These are phyloP conservation scores for Turritis glabra DNA, from an alignment of 345 rosid genomes.

Conservation along the genomic window DNA sequence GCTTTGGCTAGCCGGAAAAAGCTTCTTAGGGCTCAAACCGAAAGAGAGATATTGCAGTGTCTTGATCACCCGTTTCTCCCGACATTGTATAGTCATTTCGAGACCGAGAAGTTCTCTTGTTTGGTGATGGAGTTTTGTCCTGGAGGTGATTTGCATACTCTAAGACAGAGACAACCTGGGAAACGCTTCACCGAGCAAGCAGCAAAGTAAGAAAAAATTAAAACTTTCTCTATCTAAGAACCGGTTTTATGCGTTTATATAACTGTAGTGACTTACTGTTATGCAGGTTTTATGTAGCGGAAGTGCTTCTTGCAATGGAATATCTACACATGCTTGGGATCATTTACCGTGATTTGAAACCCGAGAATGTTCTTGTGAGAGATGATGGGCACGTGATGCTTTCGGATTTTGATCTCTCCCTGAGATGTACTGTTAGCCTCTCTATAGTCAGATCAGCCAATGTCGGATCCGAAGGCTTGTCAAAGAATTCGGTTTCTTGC, in stretches of 20 bases:
- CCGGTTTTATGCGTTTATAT: not conserved
- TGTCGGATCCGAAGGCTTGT: slow-evolving; percentile 49
- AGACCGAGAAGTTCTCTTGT: slow-evolving; percentile 81
- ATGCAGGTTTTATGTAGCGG: slow-evolving; percentile 80
- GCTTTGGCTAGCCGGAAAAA: slow-evolving; percentile 77
- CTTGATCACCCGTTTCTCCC: slow-evolving; percentile 89
- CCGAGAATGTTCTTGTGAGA: slow-evolving; percentile 87
- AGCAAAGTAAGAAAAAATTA: slow-evolving; percentile 53
- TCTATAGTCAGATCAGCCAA: slow-evolving; percentile 56
- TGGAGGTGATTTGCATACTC: slow-evolving; percentile 87
- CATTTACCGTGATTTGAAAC: slow-evolving; percentile 82
- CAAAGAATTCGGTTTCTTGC: slow-evolving; percentile 56
- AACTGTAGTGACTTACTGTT: not conserved
- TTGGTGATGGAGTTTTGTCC: slow-evolving; percentile 91
- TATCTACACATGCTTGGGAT: slow-evolving; percentile 91
- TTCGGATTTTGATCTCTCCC: slow-evolving; percentile 85
- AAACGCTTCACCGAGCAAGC: slow-evolving; percentile 82
- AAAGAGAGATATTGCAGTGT: slow-evolving; percentile 73
- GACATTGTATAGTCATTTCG: slow-evolving; percentile 73
- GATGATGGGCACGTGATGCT: slow-evolving; percentile 94
- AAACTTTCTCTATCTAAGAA: not conserved
- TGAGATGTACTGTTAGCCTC: slow-evolving; percentile 61
- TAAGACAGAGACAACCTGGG: slow-evolving; percentile 80
- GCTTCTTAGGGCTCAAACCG: slow-evolving; percentile 81
- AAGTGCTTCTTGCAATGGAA: slow-evolving; percentile 79